A percentile compares a stretch with the other conserved stretches of the same genome.
phyloP scores from a whole-genome alignment of 2,329 filamentous ascomycete genomes.

The Cladosporium sphaerospermum region DNA sequence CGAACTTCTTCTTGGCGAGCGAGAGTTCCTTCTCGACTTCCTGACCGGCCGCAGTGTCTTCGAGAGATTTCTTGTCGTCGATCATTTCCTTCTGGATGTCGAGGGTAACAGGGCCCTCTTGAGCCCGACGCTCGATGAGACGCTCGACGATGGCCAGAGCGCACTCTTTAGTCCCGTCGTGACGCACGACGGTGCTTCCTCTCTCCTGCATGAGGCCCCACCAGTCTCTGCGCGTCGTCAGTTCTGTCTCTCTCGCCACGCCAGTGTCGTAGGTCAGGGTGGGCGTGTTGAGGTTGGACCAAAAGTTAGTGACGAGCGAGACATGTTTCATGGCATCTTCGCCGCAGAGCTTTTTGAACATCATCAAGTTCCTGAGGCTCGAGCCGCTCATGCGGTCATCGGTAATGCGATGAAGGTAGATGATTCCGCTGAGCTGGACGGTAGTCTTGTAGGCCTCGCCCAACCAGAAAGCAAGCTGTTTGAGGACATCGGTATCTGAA shows the following conservation, averaged over 20 bases:
- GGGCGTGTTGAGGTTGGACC: conserved; percentile 24
- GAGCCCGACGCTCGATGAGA: conserved; percentile 7
- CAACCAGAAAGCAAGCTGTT: conserved; percentile 37
- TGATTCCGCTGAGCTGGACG: conserved; percentile 37
- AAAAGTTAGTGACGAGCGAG: conserved; percentile 39
- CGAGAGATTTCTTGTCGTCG: conserved; percentile 18
- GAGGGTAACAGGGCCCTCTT: conserved; percentile 9
- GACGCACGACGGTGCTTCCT: conserved; percentile 15
- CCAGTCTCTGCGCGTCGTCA: conserved; percentile 7
- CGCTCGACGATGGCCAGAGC: conserved; percentile 16
- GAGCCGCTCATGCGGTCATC: conserved; percentile 38
- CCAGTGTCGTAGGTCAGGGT: conserved; percentile 16
- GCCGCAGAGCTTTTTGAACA: conserved; percentile 43
- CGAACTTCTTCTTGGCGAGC: conserved; percentile 13
- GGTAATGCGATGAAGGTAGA: conserved; percentile 43
- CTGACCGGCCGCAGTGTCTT: conserved; percentile 18
- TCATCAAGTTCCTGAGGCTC: conserved; percentile 36
- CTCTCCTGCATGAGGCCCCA: conserved; percentile 20
- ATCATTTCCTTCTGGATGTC: conserved; percentile 21
- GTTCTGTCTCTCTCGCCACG: conserved; percentile 15
- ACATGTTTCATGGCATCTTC: conserved; percentile 37
- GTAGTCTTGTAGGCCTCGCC: conserved; percentile 25
- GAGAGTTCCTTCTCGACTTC: conserved; percentile 16
- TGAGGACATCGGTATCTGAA: conserved; percentile 39
- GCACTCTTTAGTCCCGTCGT: conserved; percentile 12